These are phyloP conservation scores for Exophiala aquamarina DNA, from an alignment of 2,329 filamentous ascomycete genomes.

Conservation along the genomic window DNA sequence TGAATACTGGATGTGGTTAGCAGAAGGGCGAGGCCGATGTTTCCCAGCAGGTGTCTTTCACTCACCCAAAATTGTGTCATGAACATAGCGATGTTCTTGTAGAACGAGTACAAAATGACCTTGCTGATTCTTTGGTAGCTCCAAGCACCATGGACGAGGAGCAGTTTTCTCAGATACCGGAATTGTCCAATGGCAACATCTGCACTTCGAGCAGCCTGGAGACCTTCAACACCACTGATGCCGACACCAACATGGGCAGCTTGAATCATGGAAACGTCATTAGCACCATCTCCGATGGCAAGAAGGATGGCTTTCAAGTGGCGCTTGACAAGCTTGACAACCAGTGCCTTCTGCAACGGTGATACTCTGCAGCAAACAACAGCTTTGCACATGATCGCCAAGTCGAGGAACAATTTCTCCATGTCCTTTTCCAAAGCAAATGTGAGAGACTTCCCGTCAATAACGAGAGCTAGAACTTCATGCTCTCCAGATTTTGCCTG, in stretches of 20 bases:
- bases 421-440: constrained; percentile 90
- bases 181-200: constrained; percentile 97
- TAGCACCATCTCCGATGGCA: constrained; percentile 95
- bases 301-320: constrained; percentile 88
- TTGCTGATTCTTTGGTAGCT: constrained; percentile 97
- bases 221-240: constrained; percentile 94
- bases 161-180: constrained; percentile 86
- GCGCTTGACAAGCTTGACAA: constrained; percentile 97
- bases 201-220: constrained; percentile 92
- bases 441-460: constrained; percentile 93
- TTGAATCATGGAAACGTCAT: constrained; percentile 99
- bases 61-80: constrained; percentile 99
- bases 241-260: constrained; percentile 96
- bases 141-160: constrained; percentile 95
- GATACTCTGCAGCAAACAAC: constrained; percentile 94
- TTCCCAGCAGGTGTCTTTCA: constrained; percentile 23
- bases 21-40: no score
- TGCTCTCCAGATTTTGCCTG: constrained; percentile 65
- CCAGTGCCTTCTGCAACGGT: constrained; percentile 91
- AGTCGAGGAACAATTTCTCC: constrained; percentile 88
- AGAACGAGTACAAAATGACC: constrained; percentile 97
- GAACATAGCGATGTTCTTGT: constrained; percentile 98
- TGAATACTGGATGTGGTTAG: constrained; percentile 63
- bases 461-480: constrained; percentile 86
- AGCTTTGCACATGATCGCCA: constrained; percentile 96